A percentile compares a stretch with the other conserved stretches of the same genome.
phyloP scores from a whole-genome alignment of 495 filamentous ascomycete species.

The Penicillium canariense region DNA sequence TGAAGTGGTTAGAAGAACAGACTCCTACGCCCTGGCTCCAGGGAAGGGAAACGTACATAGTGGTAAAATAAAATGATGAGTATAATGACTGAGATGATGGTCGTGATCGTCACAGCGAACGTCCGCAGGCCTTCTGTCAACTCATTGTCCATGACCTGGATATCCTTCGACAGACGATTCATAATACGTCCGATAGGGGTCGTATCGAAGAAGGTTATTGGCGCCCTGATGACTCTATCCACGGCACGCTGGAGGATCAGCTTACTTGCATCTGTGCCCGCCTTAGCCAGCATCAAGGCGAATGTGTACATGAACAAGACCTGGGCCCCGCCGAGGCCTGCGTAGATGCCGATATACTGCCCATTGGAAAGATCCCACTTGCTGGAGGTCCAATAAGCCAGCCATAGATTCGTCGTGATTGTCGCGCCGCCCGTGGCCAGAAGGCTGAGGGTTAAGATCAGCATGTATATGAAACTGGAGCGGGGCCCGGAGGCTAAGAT shows the following conservation, averaged over 20 bases:
- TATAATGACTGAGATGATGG: conserved; percentile 75
- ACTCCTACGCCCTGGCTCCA: too few relatives aligned
- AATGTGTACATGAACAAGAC: conserved; percentile 78
- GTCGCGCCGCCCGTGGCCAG: conserved; percentile 77
- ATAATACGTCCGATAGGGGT: conserved; percentile 93
- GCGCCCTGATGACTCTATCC: conserved; percentile 75
- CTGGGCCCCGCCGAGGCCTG: conserved; percentile 67
- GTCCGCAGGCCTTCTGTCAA: conserved; percentile 88
- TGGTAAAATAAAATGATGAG: conserved; percentile 91
- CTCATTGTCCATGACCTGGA: conserved; percentile 94
- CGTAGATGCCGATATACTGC: conserved; percentile 84
- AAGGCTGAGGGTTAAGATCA: conserved; percentile 60
- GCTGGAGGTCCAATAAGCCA: conserved; percentile 85
- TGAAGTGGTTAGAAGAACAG: not conserved
- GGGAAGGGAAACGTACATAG: conserved; percentile 47
- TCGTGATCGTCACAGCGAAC: conserved; percentile 81
- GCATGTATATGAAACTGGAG: too few relatives aligned
- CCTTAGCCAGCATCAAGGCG: conserved; percentile 59
- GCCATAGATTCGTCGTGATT: conserved; percentile 85
- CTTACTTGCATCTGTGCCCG: conserved; percentile 74
- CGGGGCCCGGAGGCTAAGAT: conserved; percentile 74
- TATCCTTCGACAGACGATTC: conserved; percentile 93
- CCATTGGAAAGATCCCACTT: conserved; percentile 58
- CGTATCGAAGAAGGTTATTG: conserved; percentile 97
- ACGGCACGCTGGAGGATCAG: conserved; percentile 81